Base-by-base conservation (phyloP, 345 rosid species). In the Theobroma cacao region DNA sequence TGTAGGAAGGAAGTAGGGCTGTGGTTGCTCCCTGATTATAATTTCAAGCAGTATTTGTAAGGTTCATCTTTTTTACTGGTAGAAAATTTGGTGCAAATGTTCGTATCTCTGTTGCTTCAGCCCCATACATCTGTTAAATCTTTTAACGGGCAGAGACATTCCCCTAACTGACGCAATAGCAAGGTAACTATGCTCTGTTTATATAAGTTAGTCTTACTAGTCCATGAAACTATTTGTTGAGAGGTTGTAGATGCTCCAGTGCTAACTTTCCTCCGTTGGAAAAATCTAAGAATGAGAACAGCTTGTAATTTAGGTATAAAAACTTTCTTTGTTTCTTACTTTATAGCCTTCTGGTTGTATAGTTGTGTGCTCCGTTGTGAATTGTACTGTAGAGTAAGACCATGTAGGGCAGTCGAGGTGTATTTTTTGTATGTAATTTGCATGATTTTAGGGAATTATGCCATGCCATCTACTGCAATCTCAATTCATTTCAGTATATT, bases 1-100 rank as follows among this genome's bases (percentile, higher is more conserved):
- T 75, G 93, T 92, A 77, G 94, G 91, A 80, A 85, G 98, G 85
- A 94, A 93, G 80, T 81, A 83, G 74, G 22, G 64, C 61, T 48
- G n/a, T 15, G 1, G 15, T 71, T 47, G 11, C 38, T 45, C 13
- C 56, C 4, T n/a, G 11, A 56, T 15, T 41, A 1, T 56, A 38
- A 56, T 55, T 3, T n/a, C 11, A 22, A n/a, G 33, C 17, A 9
- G 11, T 43, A 38, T n/a, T 74, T 22, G 14, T 40, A 70, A 61
- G 78, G 33, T 48, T 28, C 38, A 26, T 48, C 62, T 8, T n/a
- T 17, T 62, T 62, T 45, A 5, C 18, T 45, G 11, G 28, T 28
- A 13, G 41, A 47, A 7, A 20, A 12, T 20, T 18, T 30, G 12
- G 65, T 9, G 15, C 61, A 70, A 38, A 68, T 60, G 67, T 50